Evolutionary conservation across 225 moss, liverwort and hornwort species (phyloP).

Genomic region (Antitrichia curtipendula): DNA sequence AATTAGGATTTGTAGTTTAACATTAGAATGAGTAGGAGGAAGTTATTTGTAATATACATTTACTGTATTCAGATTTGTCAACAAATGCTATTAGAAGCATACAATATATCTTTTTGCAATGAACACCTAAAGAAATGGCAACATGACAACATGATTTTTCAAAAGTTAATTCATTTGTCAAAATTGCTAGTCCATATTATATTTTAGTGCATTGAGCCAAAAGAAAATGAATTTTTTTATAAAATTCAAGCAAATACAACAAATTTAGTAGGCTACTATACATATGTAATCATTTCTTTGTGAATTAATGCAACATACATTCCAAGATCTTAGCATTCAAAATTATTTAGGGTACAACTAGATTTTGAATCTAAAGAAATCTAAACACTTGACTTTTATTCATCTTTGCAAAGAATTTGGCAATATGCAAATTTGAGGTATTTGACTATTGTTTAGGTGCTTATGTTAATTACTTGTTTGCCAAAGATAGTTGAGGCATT

Average conservation of each 20-base stretch:
- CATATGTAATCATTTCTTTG: neutral
- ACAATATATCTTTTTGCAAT: too few relatives aligned
- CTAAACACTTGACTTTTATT: neutral
- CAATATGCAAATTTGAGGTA: neutral
- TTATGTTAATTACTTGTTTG: too few relatives aligned
- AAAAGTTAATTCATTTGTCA: neutral
- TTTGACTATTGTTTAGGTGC: neutral
- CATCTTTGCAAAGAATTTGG: neutral
- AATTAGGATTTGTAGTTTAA: too few relatives aligned
- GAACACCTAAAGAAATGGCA: accelerated
- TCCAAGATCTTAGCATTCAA: neutral
- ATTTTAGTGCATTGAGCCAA: neutral
- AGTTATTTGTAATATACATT: too few relatives aligned
- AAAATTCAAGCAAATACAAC: neutral
- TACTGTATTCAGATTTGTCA: too few relatives aligned
- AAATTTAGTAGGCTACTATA: neutral
- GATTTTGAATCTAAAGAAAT: neutral
- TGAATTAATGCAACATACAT: too few relatives aligned
- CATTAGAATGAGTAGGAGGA: too few relatives aligned
- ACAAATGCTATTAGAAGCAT: too few relatives aligned
- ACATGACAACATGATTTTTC: accelerated
- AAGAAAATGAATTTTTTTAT: neutral
- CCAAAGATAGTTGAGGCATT: too few relatives aligned
- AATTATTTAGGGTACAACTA: neutral
- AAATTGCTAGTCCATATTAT: neutral